Evolutionary conservation across 2,329 filamentous ascomycete genomes (phyloP).

Genomic region (Chrysoporthe cubensis): DNA sequence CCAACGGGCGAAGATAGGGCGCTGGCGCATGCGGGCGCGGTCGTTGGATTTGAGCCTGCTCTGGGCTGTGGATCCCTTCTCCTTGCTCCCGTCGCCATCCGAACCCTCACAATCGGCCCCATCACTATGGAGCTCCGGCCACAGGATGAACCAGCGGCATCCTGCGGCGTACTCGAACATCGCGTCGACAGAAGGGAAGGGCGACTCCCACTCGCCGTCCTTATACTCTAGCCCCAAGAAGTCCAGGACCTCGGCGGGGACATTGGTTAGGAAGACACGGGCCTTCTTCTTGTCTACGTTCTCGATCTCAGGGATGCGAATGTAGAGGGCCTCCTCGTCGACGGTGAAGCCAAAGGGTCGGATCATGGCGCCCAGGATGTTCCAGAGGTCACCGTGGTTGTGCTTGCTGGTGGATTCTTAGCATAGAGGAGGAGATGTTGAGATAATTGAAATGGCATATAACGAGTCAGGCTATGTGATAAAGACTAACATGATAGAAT

Average conservation of each 20-base stretch:
- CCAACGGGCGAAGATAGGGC: slow-evolving; percentile 64
- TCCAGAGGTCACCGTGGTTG: slow-evolving; percentile 74
- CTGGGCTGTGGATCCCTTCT: slow-evolving; percentile 34
- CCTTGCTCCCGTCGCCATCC: slow-evolving; percentile 22
- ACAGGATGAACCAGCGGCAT: slow-evolving; percentile 62
- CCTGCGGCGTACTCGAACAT: slow-evolving; percentile 65
- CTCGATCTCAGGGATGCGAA: slow-evolving; percentile 73
- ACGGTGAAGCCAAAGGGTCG: slow-evolving; percentile 68
- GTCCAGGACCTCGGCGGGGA: slow-evolving; percentile 58
- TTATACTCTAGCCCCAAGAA: slow-evolving; percentile 65
- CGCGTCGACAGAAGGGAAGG: slow-evolving; percentile 58
- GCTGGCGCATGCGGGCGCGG: slow-evolving; percentile 55
- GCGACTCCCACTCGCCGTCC: slow-evolving; percentile 51
- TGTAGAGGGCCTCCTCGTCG: slow-evolving; percentile 64
- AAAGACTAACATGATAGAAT: too few species aligned
- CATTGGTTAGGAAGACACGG: slow-evolving; percentile 62
- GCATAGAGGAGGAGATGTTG: neutral
- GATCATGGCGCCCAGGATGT: slow-evolving; percentile 65
- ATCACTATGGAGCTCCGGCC: slow-evolving; percentile 28
- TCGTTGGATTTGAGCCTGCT: slow-evolving; percentile 57
- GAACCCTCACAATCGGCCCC: neutral
- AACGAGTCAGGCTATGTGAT: too few species aligned
- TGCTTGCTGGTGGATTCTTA: slow-evolving; percentile 49
- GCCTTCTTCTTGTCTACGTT: slow-evolving; percentile 56
- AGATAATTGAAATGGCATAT: too few species aligned